Evolutionary conservation across 2,329 filamentous ascomycete species (phyloP), one percentile per base, ranked within the genome.

Genomic region (Periconia sp.): DNA sequence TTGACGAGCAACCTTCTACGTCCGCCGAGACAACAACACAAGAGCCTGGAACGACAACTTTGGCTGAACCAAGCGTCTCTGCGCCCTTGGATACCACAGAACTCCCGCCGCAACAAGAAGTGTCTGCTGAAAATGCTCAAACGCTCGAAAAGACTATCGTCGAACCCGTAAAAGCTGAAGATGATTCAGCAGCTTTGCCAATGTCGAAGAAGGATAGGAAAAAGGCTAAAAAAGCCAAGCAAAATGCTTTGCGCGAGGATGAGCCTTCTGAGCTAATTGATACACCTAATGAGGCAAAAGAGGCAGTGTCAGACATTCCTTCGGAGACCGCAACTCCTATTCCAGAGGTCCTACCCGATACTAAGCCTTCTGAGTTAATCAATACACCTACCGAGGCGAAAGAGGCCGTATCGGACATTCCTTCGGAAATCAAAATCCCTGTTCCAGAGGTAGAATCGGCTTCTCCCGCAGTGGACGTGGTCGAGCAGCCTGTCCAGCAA

Each of bases 181-280:
- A 49, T 7, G 46, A 52, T 35, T 44, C 31, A 8, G 52, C 53
- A 49, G 33, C 42, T 8, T 56, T 55, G n/a, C 47, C 49, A 11
- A 53, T 68, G 14, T 65, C 64, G 3, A 69, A 70, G 49, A 62
- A 66, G 35, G 64, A 63, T 56, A 69, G 67, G 60, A 70, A 69
- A 50, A 53, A 65, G 44, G 55, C 58, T 3, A 66, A 68, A 57
- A 66, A 69, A 27, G 59, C 56, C 15, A 66, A 69, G 48, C 63
- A 44, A 27, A 54, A 57, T 2, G 64, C 67, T 55, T 45, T 23
- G 41, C 47, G 13, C 20, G 52, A 47, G 47, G n/a, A n/a, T 18
- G 53, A 55, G 18, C 50, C 50, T 37, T n/a, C 15, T 11, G 33
- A 37, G n/a, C 47, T 49, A 10, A 47, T 41, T 14, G 15, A 37